Conservation (phyloP, 1,284 basidiomycete species). For the Heterobasidion parviporum region DNA sequence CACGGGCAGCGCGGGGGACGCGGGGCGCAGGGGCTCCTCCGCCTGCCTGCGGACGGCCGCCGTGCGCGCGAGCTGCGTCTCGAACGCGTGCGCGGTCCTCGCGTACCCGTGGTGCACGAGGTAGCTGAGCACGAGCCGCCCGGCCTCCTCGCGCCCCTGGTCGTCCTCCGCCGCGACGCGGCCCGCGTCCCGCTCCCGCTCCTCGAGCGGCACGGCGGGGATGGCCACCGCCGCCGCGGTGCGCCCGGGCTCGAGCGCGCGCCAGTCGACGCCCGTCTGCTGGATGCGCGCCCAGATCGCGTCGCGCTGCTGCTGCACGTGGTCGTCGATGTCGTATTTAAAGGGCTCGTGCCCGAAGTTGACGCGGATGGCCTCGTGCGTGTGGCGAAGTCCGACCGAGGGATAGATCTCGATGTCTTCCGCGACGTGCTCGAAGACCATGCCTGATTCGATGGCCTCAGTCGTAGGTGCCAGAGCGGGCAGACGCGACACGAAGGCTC, state of each 20-base stretch:
- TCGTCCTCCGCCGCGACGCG: conserved; percentile 7
- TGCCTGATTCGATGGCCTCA: conserved; percentile 30
- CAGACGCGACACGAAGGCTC: conserved; percentile 12
- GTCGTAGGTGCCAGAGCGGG: background rate
- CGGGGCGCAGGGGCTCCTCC: background rate
- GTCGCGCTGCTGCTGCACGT: conserved; percentile 61
- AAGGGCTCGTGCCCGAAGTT: conserved; percentile 87
- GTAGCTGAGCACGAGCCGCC: conserved; percentile 71
- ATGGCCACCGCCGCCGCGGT: conserved; percentile 6
- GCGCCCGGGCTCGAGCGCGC: conserved; percentile 18
- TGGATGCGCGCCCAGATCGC: conserved; percentile 59
- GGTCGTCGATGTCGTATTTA: conserved; percentile 79
- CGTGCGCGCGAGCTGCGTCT: conserved; percentile 30
- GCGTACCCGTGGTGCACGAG: conserved; percentile 76
- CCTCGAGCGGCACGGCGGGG: background rate
- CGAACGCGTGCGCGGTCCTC: conserved; percentile 58
- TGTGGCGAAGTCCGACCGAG: conserved; percentile 79
- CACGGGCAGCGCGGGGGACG: conserved; percentile 8
- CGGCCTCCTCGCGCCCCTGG: conserved; percentile 28
- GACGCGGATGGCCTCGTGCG: conserved; percentile 62
- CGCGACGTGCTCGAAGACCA: conserved; percentile 69
- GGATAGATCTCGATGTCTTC: conserved; percentile 64
- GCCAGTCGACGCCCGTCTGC: conserved; percentile 31
- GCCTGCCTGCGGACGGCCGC: background rate
- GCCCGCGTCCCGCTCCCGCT: conserved; percentile 9